Evolutionary conservation across 2,329 filamentous ascomycete genomes (phyloP).

Genomic region (Fusarium tupiense): DNA sequence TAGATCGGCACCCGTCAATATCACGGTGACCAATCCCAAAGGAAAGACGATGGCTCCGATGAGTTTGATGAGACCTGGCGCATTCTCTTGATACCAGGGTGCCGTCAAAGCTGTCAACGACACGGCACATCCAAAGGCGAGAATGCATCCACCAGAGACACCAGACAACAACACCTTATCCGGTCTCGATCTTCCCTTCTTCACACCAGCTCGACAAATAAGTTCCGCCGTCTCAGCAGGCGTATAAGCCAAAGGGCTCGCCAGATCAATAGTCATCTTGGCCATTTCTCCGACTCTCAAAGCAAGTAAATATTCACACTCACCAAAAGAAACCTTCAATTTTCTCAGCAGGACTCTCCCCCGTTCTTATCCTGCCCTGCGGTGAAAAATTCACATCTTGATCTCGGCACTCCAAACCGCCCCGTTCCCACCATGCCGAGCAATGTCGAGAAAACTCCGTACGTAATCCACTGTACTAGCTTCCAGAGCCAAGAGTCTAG

Average conservation of each 20-base stretch:
- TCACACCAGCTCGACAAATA: slow-evolving; percentile 33
- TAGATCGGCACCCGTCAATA: slow-evolving; percentile 34
- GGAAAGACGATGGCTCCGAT: slow-evolving; percentile 36
- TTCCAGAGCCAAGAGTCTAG: slow-evolving; percentile 3
- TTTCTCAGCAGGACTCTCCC: background rate
- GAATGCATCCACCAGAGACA: slow-evolving; percentile 32
- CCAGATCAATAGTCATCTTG: background rate
- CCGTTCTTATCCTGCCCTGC: background rate
- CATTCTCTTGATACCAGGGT: slow-evolving; percentile 41
- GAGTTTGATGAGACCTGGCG: slow-evolving; percentile 33
- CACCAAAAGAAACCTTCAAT: rapidly evolving
- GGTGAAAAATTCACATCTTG: background rate
- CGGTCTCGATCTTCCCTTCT: slow-evolving; percentile 30
- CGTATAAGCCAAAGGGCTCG: slow-evolving; percentile 26
- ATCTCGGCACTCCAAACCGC: slow-evolving; percentile 1
- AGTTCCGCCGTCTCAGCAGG: slow-evolving; percentile 40
- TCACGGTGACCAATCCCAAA: slow-evolving; percentile 31
- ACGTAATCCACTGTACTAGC: slow-evolving; percentile 11
- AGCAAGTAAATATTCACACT: background rate
- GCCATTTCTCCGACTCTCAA: background rate
- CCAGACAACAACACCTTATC: slow-evolving; percentile 38
- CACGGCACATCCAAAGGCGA: slow-evolving; percentile 34
- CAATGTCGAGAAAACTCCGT: slow-evolving; percentile 26
- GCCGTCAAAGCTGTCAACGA: slow-evolving; percentile 35
- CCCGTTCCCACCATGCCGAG: slow-evolving; percentile 23